phyloP scores from a whole-genome alignment of 2,329 filamentous ascomycete species.

The Corynespora cassiicola region DNA sequence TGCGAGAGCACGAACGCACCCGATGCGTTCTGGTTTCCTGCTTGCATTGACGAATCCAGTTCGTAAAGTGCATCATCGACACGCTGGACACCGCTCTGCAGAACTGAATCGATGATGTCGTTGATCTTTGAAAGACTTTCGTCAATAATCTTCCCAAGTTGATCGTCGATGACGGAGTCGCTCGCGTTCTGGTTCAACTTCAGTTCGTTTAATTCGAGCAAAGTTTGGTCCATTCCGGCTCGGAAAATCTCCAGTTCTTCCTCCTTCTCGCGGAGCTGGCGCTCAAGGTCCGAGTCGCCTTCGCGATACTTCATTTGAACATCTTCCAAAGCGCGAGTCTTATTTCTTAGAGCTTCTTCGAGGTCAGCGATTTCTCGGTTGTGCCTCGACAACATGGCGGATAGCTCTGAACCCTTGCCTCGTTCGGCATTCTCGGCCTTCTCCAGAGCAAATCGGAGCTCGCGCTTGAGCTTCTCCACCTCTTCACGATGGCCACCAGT shows the following conservation, averaged over 20 bases:
- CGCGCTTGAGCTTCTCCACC: slow-evolving; percentile 90
- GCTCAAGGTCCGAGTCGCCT: slow-evolving; percentile 84
- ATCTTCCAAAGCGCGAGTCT: slow-evolving; percentile 86
- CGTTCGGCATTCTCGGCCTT: slow-evolving; percentile 91
- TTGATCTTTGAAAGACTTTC: slow-evolving; percentile 92
- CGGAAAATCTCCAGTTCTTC: slow-evolving; percentile 98
- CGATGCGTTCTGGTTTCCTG: slow-evolving; percentile 96
- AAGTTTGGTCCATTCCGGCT: slow-evolving; percentile 94
- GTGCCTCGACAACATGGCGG: slow-evolving; percentile 92
- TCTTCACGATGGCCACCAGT: slow-evolving; percentile 89
- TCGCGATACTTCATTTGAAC: slow-evolving; percentile 78
- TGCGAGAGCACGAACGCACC: slow-evolving; percentile 94
- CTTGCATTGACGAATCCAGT: slow-evolving; percentile 96
- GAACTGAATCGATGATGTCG: slow-evolving; percentile 94
- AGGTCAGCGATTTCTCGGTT: slow-evolving; percentile 97
- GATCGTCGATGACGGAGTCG: slow-evolving; percentile 83
- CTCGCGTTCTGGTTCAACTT: slow-evolving; percentile 67
- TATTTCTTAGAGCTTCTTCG: slow-evolving; percentile 87
- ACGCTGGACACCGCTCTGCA: slow-evolving; percentile 89
- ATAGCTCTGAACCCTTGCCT: slow-evolving; percentile 93
- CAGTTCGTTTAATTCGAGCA: slow-evolving; percentile 90
- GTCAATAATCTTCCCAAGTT: slow-evolving; percentile 88
- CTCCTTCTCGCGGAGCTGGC: slow-evolving; percentile 88
- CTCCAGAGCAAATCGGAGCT: slow-evolving; percentile 90
- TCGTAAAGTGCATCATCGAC: slow-evolving; percentile 98